These are phyloP conservation scores for Wallacemonas sp. DNA, from an alignment of 208 protist species.

Conservation along the genomic window DNA sequence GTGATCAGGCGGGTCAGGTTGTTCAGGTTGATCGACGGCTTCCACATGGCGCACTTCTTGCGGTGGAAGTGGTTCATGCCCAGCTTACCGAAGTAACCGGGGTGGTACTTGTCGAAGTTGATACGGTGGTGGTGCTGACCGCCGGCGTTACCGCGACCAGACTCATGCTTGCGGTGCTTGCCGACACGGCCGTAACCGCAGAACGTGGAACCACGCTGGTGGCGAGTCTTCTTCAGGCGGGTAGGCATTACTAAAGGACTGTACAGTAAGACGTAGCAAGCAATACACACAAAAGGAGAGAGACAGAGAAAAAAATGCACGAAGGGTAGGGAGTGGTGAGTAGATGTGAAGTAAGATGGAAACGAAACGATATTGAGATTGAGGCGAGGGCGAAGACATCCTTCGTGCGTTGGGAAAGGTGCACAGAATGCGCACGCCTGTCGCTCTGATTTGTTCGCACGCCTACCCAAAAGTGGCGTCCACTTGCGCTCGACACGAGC, in stretches of 20 bases:
- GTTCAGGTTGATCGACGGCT: slow-evolving; percentile 99
- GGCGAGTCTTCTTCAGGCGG: slow-evolving; percentile 92
- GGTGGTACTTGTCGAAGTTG: slow-evolving; percentile 99
- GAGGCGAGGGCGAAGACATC: too few species aligned
- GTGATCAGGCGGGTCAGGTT: slow-evolving; percentile 98
- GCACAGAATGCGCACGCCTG: too few species aligned
- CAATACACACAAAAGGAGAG: slow-evolving; percentile 18
- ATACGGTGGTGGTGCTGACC: slow-evolving; percentile 99
- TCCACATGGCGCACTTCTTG: slow-evolving; percentile 93
- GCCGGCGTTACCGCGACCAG: slow-evolving; percentile 99
- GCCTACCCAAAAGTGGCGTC: too few species aligned
- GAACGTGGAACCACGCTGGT: slow-evolving; percentile 92
- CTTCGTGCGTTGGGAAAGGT: too few species aligned
- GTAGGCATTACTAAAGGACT: slow-evolving; percentile 79
- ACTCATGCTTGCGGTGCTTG: slow-evolving; percentile 99
- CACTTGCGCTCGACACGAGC: too few species aligned
- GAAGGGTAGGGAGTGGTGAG: too few species aligned
- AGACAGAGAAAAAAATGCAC: slow-evolving; percentile 1
- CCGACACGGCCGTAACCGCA: slow-evolving; percentile 94
- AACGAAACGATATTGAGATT: too few species aligned
- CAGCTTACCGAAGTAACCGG: slow-evolving; percentile 99
- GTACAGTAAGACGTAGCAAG: slow-evolving; percentile 14
- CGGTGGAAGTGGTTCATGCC: slow-evolving; percentile 99
- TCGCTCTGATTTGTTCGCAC: too few species aligned
- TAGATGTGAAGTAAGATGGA: too few species aligned